A percentile compares a stretch with the other conserved stretches of the same genome.
phyloP scores from a whole-genome alignment of 352 stramenopile genomes.

The Elongisporangium prolatum region DNA sequence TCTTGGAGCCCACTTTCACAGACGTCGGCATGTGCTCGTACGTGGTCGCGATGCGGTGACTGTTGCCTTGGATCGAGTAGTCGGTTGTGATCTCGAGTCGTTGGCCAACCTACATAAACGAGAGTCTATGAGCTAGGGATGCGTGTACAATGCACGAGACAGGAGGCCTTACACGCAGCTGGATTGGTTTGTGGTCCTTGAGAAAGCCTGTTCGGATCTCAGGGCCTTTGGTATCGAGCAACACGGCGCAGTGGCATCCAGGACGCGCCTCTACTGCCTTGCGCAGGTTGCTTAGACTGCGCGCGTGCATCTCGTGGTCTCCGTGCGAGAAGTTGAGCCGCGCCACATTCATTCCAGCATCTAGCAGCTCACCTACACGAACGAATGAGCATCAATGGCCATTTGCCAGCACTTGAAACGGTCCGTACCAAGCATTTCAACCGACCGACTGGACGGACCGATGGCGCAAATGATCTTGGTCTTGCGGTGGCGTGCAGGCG shows the following conservation, averaged over 20 bases:
- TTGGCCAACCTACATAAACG: constrained; percentile 48
- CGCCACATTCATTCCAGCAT: constrained; percentile 96
- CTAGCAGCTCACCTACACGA: constrained; percentile 50
- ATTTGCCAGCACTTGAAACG: constrained; percentile 1
- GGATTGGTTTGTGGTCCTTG: constrained; percentile 60
- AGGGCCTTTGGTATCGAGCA: constrained; percentile 97
- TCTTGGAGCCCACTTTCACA: constrained; percentile 90
- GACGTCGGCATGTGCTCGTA: constrained; percentile 92
- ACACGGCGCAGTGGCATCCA: constrained; percentile 84
- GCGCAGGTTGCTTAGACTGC: constrained; percentile 88
- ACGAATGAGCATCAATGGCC: constrained; percentile 3
- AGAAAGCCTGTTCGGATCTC: constrained; percentile 93
- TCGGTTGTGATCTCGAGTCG: constrained; percentile 89
- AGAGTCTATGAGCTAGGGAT: background rate
- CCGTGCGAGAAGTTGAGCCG: constrained; percentile 99
- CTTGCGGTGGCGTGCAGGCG: constrained; percentile 59
- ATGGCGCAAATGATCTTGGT: constrained; percentile 99
- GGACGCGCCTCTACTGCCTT: constrained; percentile 62
- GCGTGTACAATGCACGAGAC: background rate
- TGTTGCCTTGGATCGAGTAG: constrained; percentile 78
- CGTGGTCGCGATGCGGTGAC: constrained; percentile 86
- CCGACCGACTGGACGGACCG: constrained; percentile 95
- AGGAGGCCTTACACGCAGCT: constrained; percentile 38
- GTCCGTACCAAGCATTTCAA: constrained; percentile 90
- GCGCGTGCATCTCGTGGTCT: constrained; percentile 92